Conservation (phyloP, 768 basidiomycete genomes). For the Pleurotus platypus region DNA sequence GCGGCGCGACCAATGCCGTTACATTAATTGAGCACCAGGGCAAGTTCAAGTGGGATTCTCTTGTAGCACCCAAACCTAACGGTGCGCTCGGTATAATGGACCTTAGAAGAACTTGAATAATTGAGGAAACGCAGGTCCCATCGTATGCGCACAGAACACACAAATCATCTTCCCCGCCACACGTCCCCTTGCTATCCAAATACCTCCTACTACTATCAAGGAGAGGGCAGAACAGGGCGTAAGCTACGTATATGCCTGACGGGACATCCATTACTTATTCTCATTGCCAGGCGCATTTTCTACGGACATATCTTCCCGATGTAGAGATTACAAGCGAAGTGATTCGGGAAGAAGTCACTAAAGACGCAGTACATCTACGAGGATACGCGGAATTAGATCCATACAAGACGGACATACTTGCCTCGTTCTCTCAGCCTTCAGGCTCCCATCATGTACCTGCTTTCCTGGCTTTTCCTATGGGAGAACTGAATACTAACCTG, state of each 20-base stretch:
- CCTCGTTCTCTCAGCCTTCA: conserved; percentile 29
- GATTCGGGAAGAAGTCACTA: conserved; percentile 50
- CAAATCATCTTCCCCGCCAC: conserved; percentile 59
- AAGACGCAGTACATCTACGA: conserved; percentile 34
- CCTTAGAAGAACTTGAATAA: no score
- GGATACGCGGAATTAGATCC: conserved; percentile 51
- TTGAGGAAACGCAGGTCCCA: not conserved
- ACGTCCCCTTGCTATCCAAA: conserved; percentile 29
- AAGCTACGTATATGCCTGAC: conserved; percentile 14
- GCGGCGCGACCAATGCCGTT: conserved; percentile 52
- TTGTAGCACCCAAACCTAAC: conserved; percentile 13
- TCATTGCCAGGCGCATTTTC: conserved; percentile 56
- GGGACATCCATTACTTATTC: not conserved
- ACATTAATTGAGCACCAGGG: conserved; percentile 45
- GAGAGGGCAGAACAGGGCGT: conserved; percentile 69
- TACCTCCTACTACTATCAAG: conserved; percentile 28
- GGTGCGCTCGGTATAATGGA: no score
- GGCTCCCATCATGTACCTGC: conserved; percentile 18
- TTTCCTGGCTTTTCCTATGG: conserved; percentile 59
- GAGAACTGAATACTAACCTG: conserved; percentile 52
- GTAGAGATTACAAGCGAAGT: conserved; percentile 71
- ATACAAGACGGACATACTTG: conserved; percentile 50
- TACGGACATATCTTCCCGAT: conserved; percentile 70
- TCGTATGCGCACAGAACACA: conserved; percentile 22
- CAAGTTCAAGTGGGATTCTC: conserved; percentile 50